Evolutionary conservation across 768 basidiomycete genomes (phyloP).

Genomic region (Tephrocybe rancida): DNA sequence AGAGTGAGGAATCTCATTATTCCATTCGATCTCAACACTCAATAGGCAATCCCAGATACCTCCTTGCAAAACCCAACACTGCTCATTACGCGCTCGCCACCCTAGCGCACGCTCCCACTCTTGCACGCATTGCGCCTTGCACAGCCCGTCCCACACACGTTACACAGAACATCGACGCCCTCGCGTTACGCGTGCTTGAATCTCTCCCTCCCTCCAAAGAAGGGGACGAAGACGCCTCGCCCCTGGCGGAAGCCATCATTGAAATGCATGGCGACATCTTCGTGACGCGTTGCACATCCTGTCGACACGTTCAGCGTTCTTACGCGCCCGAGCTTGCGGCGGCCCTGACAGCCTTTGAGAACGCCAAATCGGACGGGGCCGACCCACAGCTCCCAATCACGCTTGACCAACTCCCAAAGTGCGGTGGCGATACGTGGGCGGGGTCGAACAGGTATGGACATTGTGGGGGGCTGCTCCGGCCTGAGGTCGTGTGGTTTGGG

Average conservation of each 20-base stretch:
- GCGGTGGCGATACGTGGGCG: constrained; percentile 24
- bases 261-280: constrained; percentile 57
- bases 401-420: constrained; percentile 29
- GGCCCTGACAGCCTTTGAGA: constrained; percentile 32
- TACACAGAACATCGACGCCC: constrained; percentile 51
- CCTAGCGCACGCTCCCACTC: constrained; percentile 32
- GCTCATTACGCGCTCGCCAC: constrained; percentile 46
- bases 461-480: constrained; percentile 37
- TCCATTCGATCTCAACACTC: not conserved
- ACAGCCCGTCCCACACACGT: constrained; percentile 35
- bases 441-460: constrained; percentile 30
- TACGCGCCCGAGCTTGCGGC: constrained; percentile 29
- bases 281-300: constrained; percentile 42
- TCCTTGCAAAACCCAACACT: constrained; percentile 42
- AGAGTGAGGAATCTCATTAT: constrained; percentile 25
- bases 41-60: constrained; percentile 23
- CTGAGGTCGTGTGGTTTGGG: constrained; percentile 50
- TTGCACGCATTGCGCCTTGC: constrained; percentile 31
- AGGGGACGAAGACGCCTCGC: not conserved
- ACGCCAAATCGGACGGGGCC: not conserved
- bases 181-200: constrained; percentile 34
- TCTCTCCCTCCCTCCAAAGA: constrained; percentile 12
- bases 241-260: constrained; percentile 23
- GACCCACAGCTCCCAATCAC: constrained; percentile 21
- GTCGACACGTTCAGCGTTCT: constrained; percentile 28